Evolutionary conservation across 2,329 filamentous ascomycete species (phyloP), one percentile per base, ranked within the genome.

Genomic region (Diaporthe caulivora): DNA sequence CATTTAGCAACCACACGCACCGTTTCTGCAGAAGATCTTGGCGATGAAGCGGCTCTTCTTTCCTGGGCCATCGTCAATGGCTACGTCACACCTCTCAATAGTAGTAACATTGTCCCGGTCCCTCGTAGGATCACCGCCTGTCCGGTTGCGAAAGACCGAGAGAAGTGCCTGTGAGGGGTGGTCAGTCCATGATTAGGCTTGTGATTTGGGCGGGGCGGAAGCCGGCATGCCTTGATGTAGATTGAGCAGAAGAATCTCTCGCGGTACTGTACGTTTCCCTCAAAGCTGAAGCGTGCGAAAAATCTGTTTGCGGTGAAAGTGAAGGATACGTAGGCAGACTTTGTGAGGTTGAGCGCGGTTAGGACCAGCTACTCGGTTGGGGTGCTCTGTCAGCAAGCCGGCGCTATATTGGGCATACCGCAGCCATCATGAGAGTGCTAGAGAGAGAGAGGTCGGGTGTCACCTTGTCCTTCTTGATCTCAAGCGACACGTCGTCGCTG

Each of bases 261-360:
- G 7, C 85, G 84, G 58, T 86, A 85, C 76, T 87, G 86, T 10
- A 84, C 81, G 44, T 78, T 83, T 26, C 88, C 89, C 71, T 90
- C 87, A 77, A 91, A 96, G 69, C 89, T 87, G 82, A 95, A 96
- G 47, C 88, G 89, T 9, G 91, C 89, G 83, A 95, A 95, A 84
- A 95, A 95, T 51, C 89, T 88, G 76, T 85, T 89, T 53, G 89
- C 88, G 55, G 92, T 86, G 70, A 95, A 90, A 10, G 89, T 88
- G 78, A 95, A 92, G 73, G 92, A 92, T 34, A 92, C 91, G 81
- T 95, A 95, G 24, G 93, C 93, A 5, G 94, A 94, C 79, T 94
- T 94, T 72, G 93, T 94, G n/a, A 90, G 89, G 80, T 96, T 96
- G 76, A 96, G 85, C 18, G 93, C 91, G 18, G 93, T 94, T 71